These are phyloP conservation scores for Boletus sp. DNA, from an alignment of 768 basidiomycete genomes.

Conservation along the genomic window DNA sequence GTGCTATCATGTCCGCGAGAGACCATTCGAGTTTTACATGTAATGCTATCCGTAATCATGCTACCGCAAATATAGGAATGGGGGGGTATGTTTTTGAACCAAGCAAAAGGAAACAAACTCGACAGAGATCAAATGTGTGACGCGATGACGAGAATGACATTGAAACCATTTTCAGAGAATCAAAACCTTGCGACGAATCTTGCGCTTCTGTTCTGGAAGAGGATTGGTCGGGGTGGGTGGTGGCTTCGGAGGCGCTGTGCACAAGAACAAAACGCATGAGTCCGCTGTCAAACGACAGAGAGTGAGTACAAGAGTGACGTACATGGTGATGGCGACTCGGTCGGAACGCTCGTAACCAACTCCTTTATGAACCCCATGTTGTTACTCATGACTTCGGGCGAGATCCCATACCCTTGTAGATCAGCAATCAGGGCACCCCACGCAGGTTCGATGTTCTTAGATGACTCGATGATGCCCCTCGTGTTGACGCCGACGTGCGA, in stretches of 20 bases:
- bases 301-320: not conserved
- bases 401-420: slow-evolving; percentile 39
- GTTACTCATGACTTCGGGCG: slow-evolving; percentile 28
- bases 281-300: not conserved
- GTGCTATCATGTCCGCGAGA: slow-evolving; percentile 16
- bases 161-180: slow-evolving; percentile 21
- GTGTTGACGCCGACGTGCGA: slow-evolving; percentile 59
- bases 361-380: slow-evolving; percentile 37
- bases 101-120: slow-evolving; percentile 3
- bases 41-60: slow-evolving; percentile 23
- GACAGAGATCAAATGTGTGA: slow-evolving; percentile 3
- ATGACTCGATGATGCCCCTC: slow-evolving; percentile 50
- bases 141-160: not conserved
- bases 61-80: slow-evolving; percentile 8
- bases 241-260: slow-evolving; percentile 8
- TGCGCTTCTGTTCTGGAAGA: slow-evolving; percentile 28
- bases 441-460: slow-evolving; percentile 49
- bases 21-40: slow-evolving; percentile 14
- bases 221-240: slow-evolving; percentile 7
- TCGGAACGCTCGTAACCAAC: slow-evolving; percentile 15
- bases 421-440: slow-evolving; percentile 49
- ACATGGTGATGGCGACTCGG: slow-evolving; percentile 11
- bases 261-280: no score
- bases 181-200: slow-evolving; percentile 30
- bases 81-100: slow-evolving; percentile 12